phyloP scores from a whole-genome alignment of 2,329 filamentous ascomycete genomes.

The Claviceps sp. region DNA sequence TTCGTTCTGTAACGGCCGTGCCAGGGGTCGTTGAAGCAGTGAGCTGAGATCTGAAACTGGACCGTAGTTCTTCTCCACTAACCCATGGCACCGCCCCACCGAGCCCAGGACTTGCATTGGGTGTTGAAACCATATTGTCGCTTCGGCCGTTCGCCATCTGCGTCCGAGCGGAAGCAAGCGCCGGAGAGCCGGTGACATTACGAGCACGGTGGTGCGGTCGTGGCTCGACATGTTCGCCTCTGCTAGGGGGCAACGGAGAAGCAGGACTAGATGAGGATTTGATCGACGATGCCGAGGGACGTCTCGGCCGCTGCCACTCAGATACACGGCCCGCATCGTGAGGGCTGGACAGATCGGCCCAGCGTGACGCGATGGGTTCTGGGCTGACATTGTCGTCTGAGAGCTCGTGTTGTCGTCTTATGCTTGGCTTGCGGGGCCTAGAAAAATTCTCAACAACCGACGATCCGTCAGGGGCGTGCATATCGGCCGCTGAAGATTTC shows the following conservation, averaged over 20 bases:
- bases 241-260: slow-evolving; percentile 26
- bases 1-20: slow-evolving; percentile 60
- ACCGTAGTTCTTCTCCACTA: slow-evolving; percentile 37
- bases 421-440: slow-evolving; percentile 41
- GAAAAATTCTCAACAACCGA: slow-evolving; percentile 43
- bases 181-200: slow-evolving; percentile 14
- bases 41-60: slow-evolving; percentile 43
- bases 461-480: slow-evolving; percentile 23
- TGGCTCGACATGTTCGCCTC: slow-evolving; percentile 26
- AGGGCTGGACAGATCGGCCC: slow-evolving; percentile 12
- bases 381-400: slow-evolving; percentile 6
- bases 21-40: slow-evolving; percentile 45
- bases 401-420: slow-evolving; percentile 27
- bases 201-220: slow-evolving; percentile 15
- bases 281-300: slow-evolving; percentile 34
- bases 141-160: slow-evolving; percentile 13
- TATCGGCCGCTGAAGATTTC: slow-evolving; percentile 20
- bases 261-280: slow-evolving; percentile 32
- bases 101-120: slow-evolving; percentile 12
- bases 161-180: slow-evolving; percentile 14
- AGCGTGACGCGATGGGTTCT: slow-evolving; percentile 18
- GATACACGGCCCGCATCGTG: slow-evolving; percentile 16
- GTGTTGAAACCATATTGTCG: slow-evolving; percentile 26
- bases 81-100: slow-evolving; percentile 32
- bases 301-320: slow-evolving; percentile 31